Evolutionary conservation across 768 basidiomycete genomes (phyloP), one percentile per base, ranked within the genome.

Genomic region (Collybia sp.): DNA sequence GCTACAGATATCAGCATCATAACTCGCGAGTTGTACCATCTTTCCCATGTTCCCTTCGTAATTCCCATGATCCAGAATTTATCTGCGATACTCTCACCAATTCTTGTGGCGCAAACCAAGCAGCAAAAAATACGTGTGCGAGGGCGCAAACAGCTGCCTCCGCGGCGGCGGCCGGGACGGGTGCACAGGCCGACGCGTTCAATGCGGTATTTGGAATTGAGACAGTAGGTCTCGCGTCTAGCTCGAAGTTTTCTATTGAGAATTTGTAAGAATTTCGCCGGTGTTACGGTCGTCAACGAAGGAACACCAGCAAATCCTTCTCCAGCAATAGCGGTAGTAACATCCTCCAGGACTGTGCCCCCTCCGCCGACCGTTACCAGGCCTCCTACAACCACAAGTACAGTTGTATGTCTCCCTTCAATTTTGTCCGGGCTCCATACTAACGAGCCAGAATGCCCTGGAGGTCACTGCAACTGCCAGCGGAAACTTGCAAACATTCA

Each of bases 1-100:
- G 80, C 80, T n/a, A 71, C 80, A 53, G 72, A 73, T 57, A 76
- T 79, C 52, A 68, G 64, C 51, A 79, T 82, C 58, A 82, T 83
- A 64, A 72, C 78, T 12, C 69, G 75, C 66, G 50, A 17, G 65
- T 58, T 16, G 32, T 30, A 8, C 25, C 58, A 25, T 18, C 25
- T 12, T 42, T 16, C 12, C 16, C 12, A 18, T 25, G 6, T 18
- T 30, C 3, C 34, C 35, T 30, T 4, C 12, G 32, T 47, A 10
- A 34, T 42, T 30, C 12, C 43, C 11, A 37, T 49, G 2, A 10
- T 32, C 30, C 15, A 68, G 66, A 64, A 52, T 67, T 73, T 60
- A 77, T 82, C 36, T 83, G 82, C 53, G 76, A 80, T 60, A 67
- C 65, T 5, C 63, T 84, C 47, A 66, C 62, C 25, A 80, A 78